These are phyloP conservation scores for Trichosporon coremiiforme DNA, from an alignment of 1,284 basidiomycete species.

Conservation along the genomic window DNA sequence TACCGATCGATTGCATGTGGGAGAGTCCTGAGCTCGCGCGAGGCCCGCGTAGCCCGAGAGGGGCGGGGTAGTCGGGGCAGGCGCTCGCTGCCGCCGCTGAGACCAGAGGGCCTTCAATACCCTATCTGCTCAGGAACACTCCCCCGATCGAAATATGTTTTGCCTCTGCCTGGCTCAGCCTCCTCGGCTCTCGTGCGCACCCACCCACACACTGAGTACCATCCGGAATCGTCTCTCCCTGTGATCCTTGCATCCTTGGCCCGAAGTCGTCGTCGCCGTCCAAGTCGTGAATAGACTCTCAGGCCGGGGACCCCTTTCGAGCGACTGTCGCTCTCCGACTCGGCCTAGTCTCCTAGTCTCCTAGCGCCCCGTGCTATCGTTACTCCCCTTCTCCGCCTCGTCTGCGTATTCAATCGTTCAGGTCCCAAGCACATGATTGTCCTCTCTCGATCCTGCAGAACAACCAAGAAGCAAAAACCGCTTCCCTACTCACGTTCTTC, in stretches of 20 bases:
- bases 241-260: not conserved
- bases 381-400: not conserved
- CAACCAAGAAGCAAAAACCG: conserved; percentile 5
- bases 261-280: conserved; percentile 13
- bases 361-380: not conserved
- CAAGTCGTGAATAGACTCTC: conserved; percentile 8
- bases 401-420: not conserved
- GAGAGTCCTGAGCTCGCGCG: not conserved
- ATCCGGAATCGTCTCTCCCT: conserved; percentile 10
- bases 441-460: not conserved
- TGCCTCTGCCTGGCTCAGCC: conserved; percentile 4
- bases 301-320: not conserved
- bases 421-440: conserved; percentile 11
- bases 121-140: not conserved
- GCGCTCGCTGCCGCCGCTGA: not conserved
- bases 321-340: not conserved
- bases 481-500: conserved; percentile 1
- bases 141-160: conserved; percentile 19
- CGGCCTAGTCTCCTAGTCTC: conserved; percentile 19
- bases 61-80: not conserved
- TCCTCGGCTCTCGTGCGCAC: not conserved
- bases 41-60: not conserved
- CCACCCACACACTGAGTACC: not conserved
- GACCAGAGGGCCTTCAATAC: not conserved
- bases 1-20: conserved; percentile 13